These are phyloP conservation scores for Aspergillus tanneri DNA, from an alignment of 2,329 filamentous ascomycete genomes.

Conservation along the genomic window DNA sequence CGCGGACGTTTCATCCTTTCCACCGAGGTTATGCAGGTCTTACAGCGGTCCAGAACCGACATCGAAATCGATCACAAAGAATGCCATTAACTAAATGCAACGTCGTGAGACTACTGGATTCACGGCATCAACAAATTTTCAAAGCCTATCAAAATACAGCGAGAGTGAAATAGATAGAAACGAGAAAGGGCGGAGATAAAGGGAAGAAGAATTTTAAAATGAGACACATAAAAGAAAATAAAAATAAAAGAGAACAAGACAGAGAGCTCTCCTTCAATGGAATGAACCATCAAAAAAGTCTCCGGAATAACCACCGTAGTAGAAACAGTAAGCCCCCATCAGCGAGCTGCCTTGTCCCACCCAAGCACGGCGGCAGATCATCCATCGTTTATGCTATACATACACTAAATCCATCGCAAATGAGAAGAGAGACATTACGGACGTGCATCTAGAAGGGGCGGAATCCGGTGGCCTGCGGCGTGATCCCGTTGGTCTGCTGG, in stretches of 20 bases:
- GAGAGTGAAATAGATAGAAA: constrained; percentile 10
- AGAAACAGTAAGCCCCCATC: constrained; percentile 1
- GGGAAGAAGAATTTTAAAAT: constrained; percentile 10
- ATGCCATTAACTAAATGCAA: constrained; percentile 4
- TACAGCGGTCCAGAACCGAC: not conserved
- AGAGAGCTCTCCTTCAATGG: constrained; percentile 1
- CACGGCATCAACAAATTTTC: not conserved
- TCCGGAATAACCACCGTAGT: constrained; percentile 2
- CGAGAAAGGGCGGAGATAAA: too few relatives aligned
- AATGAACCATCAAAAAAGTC: constrained; percentile 7
- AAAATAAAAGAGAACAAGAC: constrained; percentile 17
- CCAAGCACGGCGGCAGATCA: constrained; percentile 17
- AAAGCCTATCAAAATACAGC: constrained; percentile 10
- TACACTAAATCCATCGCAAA: constrained; percentile 22
- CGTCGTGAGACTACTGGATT: constrained; percentile 4
- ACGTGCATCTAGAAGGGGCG: constrained; percentile 49
- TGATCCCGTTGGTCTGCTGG: constrained; percentile 81
- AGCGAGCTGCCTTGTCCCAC: constrained; percentile 1
- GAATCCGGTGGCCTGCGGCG: constrained; percentile 82
- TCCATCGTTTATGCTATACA: constrained; percentile 38
- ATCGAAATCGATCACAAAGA: not conserved
- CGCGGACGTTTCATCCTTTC: too few relatives aligned
- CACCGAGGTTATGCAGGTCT: not conserved
- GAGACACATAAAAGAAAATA: constrained; percentile 13
- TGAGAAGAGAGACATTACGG: constrained; percentile 16